Conservation (phyloP, 352 stramenopile genomes). For the Pythium pyrilobum region DNA sequence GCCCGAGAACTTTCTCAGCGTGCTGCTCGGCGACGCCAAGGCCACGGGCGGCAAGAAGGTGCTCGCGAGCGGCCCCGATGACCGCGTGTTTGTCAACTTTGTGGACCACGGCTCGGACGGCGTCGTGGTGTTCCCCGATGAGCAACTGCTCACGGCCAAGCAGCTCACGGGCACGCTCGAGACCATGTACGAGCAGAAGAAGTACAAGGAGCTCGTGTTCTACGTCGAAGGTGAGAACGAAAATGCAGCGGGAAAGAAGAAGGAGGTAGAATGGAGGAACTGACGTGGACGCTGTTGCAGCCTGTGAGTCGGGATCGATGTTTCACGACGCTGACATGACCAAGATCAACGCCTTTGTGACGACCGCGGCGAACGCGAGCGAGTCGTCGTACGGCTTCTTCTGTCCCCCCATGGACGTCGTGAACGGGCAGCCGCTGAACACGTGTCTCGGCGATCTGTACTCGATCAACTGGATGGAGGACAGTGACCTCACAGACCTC, state of each 20-base stretch:
- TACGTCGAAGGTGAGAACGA: conserved; percentile 87
- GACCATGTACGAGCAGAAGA: conserved; percentile 77
- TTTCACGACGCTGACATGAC: conserved; percentile 72
- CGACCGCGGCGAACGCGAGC: conserved; percentile 81
- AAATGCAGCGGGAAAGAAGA: no score
- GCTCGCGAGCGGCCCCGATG: conserved; percentile 72
- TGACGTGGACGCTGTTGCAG: no score
- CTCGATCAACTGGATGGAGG: conserved; percentile 91
- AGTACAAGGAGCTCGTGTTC: conserved; percentile 90
- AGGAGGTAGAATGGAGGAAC: no score
- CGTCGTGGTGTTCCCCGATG: conserved; percentile 78
- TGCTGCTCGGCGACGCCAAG: conserved; percentile 74
- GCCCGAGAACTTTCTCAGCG: conserved; percentile 82
- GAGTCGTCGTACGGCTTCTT: conserved; percentile 90
- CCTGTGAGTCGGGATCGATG: conserved; percentile 91
- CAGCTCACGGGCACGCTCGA: conserved; percentile 63
- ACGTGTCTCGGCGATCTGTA: conserved; percentile 88
- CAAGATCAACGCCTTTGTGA: conserved; percentile 85
- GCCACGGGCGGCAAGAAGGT: conserved; percentile 64
- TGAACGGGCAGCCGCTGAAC: conserved; percentile 62
- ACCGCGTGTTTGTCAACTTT: conserved; percentile 93
- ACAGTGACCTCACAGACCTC: conserved; percentile 80
- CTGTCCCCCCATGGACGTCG: conserved; percentile 73
- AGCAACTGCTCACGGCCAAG: conserved; percentile 62
- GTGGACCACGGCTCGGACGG: conserved; percentile 87